Evolutionary conservation across 2,329 filamentous ascomycete genomes (phyloP), one percentile per base, ranked within the genome.

Genomic region (Clonostachys rosea): DNA sequence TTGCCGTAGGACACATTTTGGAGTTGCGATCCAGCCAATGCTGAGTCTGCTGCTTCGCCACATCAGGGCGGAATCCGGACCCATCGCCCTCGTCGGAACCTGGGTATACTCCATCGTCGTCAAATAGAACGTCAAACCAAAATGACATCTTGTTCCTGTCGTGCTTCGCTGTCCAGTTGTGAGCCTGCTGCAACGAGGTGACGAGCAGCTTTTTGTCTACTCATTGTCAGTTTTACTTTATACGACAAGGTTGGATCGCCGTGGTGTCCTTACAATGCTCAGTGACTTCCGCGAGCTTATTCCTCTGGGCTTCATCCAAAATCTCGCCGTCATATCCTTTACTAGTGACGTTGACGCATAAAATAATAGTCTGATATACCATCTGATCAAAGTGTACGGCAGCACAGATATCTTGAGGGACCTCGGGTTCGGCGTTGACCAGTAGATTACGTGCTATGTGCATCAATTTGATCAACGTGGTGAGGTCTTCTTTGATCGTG

Each of bases 81-180:
- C 73, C 70, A 46, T 81, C 75, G 33, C 70, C 65, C n/a, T 76
- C 64, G 3, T 66, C 66, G 47, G 83, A 78, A 36, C 80, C 74
- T 3, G 74, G 70, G 33, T 70, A 63, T 4, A 65, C 66, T 7
- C 68, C 69, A 33, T 76, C 73, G 33, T 81, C 79, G 46, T 86
- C 81, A 47, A 84, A 84, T 8, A 86, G 65, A 30, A 85, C 79
- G 46, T 82, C 79, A 47, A 78, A 79, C 82, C 83, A 86, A 50
- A 86, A 86, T 0, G 78, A 74, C 80, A 85, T 86, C 59, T 86
- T 86, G 62, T 85, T 85, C 35, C 83, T 70, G 56, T 86, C 82
- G 55, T 86, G 83, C 51, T 84, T 84, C 47, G 82, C 81, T 1
- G 81, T 83, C 81, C 83, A 85, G 59, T 86, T 86, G 54, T 86